Base-by-base conservation (phyloP, 2,329 filamentous ascomycete species). In the Tothia fuscella region DNA sequence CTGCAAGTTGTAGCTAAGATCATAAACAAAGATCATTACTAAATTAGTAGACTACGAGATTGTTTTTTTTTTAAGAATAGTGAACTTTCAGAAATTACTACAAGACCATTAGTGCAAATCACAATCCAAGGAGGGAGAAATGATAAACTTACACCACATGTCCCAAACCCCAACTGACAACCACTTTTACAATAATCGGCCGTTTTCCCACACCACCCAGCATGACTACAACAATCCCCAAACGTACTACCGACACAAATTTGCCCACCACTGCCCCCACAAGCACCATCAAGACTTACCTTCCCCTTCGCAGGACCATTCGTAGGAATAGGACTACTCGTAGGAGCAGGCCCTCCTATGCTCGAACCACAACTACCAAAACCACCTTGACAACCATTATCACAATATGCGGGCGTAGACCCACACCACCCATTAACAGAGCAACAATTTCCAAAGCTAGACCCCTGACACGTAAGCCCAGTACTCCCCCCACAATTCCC, bases 161-260 rank as follows among this genome's bases (percentile, higher is more conserved):
- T 55, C 17, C 58, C 59, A 35, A 58, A 62, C 7, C 22, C 45
- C 6, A 48, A 43, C 33, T 59, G 52, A 50, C 57, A 61, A 22
- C 55, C 55, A 14, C 48, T 50, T 13, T 46, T 50, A 45, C 56
- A 59, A 48, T 58, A 50, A 10, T 32, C 52, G 7, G 46, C 47
- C 10, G 52, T 55, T 14, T 50, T 49, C 19, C 58, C 45, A 24
- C 45, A 41, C n/a, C 14, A 32, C 6, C 38, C 38, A 14, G n/a
- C 29, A 10, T n/a, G 12, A 13, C 19, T 33, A 19, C 38, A 41
- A 20, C 38, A 41, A 2, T 32, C 19, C 20, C 28, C 38, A 22
- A 32, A 32, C 20, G 21, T 29, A 4, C 17, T 34, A 6, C 30
- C 30, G 4, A 7, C 32, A 12, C 38, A 41, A n/a, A 17, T 41